A percentile compares a stretch with the other conserved stretches of the same genome.
Conservation (phyloP, 129 eudicot genomes). For the Pittosporum tobira region DNA sequence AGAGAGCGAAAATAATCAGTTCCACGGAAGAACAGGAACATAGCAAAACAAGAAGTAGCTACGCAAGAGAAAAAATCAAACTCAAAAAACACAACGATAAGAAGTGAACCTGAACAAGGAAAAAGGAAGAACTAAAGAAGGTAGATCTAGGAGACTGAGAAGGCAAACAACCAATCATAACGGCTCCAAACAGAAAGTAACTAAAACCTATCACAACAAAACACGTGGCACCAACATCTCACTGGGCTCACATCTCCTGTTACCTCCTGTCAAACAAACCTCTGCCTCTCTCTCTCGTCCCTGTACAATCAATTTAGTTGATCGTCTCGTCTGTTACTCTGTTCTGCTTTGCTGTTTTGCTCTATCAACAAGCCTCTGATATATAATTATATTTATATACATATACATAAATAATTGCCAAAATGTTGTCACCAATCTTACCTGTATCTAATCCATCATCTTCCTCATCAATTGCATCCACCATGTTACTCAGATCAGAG, state of each 20-base stretch:
- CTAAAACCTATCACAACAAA: not conserved
- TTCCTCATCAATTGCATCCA: constrained; percentile 27
- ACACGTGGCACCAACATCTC: constrained; percentile 12
- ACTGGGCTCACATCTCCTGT: not conserved
- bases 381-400: constrained; percentile 17
- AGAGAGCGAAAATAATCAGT: too few species aligned
- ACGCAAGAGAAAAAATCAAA: too few species aligned
- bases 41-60: too few species aligned
- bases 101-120: too few species aligned
- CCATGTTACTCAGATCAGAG: constrained; percentile 32
- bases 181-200: not conserved
- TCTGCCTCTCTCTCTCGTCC: not conserved
- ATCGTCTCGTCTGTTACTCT: not conserved
- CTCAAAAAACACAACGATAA: too few species aligned
- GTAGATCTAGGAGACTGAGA: too few species aligned
- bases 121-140: too few species aligned
- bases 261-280: not conserved
- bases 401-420: constrained; percentile 14
- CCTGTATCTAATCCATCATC: constrained; percentile 49
- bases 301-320: constrained; percentile 5
- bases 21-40: too few species aligned
- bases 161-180: too few species aligned
- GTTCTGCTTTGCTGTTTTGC: constrained; percentile 1
- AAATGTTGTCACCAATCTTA: constrained; percentile 35
- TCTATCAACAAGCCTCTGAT: too few species aligned